Conservation (phyloP, 371 early-diverging fungal genomes). For the Chytridium lagenaria region DNA sequence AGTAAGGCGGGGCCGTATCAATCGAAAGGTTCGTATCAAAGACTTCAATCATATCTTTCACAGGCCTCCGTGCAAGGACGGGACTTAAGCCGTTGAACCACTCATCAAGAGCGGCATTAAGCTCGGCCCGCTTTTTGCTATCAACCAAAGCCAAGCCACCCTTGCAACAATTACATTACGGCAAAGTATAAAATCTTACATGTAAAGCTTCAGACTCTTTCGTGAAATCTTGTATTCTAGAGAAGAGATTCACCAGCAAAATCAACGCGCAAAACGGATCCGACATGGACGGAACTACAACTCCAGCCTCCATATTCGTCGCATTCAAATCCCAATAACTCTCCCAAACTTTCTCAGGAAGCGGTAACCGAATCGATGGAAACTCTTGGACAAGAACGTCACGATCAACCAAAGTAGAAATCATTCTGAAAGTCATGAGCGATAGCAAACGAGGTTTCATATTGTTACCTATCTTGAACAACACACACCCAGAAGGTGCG, state of each 20-base stretch:
- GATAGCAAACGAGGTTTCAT: not conserved
- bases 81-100: not conserved
- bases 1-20: not conserved
- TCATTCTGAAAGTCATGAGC: too few relatives aligned
- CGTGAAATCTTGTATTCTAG: not conserved
- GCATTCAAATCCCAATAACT: not conserved
- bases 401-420: not conserved
- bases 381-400: not conserved
- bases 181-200: not conserved
- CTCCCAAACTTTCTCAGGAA: not conserved
- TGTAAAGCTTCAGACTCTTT: not conserved
- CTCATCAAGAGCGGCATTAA: not conserved
- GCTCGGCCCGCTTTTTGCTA: not conserved
- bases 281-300: not conserved
- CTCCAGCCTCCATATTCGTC: not conserved
- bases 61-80: not conserved
- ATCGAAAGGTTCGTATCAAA: constrained; percentile 4
- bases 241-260: not conserved
- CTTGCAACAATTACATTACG: not conserved
- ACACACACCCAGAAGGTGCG: not conserved
- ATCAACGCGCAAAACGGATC: not conserved
- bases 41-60: not conserved
- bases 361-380: not conserved
- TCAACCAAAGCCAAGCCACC: not conserved
- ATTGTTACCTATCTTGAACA: not conserved